Evolutionary conservation across 2,329 filamentous ascomycete species (phyloP).

Genomic region (Aspergillus flavus): DNA sequence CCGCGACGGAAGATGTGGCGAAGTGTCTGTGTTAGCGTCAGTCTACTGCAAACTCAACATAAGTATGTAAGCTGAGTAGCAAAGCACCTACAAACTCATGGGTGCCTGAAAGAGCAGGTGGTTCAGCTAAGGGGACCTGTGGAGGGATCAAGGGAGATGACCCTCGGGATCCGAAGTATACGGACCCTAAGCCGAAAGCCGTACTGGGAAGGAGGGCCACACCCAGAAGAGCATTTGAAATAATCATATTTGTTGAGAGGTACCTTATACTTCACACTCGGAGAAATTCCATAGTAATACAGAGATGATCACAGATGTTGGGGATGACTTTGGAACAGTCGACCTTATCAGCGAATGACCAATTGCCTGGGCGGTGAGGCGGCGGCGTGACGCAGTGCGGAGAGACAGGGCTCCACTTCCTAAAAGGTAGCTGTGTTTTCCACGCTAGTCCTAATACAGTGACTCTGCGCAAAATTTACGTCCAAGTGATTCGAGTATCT

Average conservation of each 20-base stretch:
- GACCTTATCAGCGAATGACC: slow-evolving; percentile 8
- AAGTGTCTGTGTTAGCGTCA: slow-evolving; percentile 49
- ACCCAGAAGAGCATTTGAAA: slow-evolving; percentile 26
- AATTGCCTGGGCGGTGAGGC: slow-evolving; percentile 25
- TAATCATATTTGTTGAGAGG: slow-evolving; percentile 14
- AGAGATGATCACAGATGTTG: slow-evolving; percentile 18
- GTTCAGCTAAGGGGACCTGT: slow-evolving; percentile 33
- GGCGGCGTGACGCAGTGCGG: slow-evolving; percentile 25
- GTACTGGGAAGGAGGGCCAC: slow-evolving; percentile 23
- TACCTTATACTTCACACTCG: slow-evolving; percentile 20
- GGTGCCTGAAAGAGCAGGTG: slow-evolving; percentile 22
- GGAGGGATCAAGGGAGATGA: slow-evolving; percentile 36
- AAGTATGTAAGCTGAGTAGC: background rate
- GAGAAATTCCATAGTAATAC: slow-evolving; percentile 25
- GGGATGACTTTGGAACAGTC: slow-evolving; percentile 12
- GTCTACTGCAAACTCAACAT: background rate
- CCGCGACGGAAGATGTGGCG: slow-evolving; percentile 94
- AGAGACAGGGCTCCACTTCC: slow-evolving; percentile 9
- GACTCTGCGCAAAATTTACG: background rate
- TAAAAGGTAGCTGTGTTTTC: background rate
- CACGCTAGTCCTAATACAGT: background rate
- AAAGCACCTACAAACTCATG: slow-evolving; percentile 41
- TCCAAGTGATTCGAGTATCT: background rate
- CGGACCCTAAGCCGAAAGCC: slow-evolving; percentile 25
- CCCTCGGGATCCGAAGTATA: slow-evolving; percentile 27